Evolutionary conservation across 2,329 filamentous ascomycete species (phyloP).

Genomic region (Grosmannia serpens): DNA sequence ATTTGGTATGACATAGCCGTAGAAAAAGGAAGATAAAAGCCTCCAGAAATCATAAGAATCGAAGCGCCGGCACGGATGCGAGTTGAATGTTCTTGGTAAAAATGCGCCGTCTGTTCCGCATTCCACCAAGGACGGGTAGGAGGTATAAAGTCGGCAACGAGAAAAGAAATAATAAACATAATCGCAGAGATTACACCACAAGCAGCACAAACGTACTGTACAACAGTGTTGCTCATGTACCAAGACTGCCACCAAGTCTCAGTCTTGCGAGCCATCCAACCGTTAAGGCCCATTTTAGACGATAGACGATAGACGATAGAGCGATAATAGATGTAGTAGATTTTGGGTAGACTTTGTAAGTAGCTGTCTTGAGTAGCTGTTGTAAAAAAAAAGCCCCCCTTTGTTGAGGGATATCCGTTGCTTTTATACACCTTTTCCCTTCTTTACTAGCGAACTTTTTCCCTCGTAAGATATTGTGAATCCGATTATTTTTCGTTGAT

Average conservation of each 20-base stretch:
- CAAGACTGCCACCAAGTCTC: background rate
- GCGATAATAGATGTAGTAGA: too few relatives aligned
- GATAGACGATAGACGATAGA: too few relatives aligned
- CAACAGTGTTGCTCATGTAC: constrained; percentile 2
- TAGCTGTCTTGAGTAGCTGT: too few relatives aligned
- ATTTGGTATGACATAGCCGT: constrained; percentile 7
- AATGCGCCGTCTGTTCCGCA: background rate
- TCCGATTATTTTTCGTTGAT: too few relatives aligned
- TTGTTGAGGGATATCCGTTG: too few relatives aligned
- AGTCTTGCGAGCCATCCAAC: constrained; percentile 1
- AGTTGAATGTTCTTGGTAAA: constrained; percentile 1
- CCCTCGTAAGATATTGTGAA: too few relatives aligned
- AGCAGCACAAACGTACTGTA: constrained; percentile 1
- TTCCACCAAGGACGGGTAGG: constrained; percentile 2
- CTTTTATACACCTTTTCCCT: too few relatives aligned
- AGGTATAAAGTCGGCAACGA: constrained; percentile 3
- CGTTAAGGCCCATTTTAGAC: background rate
- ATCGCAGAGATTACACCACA: constrained; percentile 1
- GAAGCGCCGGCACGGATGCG: constrained; percentile 4
- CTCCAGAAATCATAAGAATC: constrained; percentile 6
- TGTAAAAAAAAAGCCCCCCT: too few relatives aligned
- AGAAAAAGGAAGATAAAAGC: constrained; percentile 6
- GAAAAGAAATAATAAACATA: constrained; percentile 4
- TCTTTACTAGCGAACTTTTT: too few relatives aligned
- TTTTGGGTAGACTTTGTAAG: too few relatives aligned